Evolutionary conservation across 768 basidiomycete species (phyloP), one percentile per base, ranked within the genome.

Genomic region (Holtermanniella nyarrowii): DNA sequence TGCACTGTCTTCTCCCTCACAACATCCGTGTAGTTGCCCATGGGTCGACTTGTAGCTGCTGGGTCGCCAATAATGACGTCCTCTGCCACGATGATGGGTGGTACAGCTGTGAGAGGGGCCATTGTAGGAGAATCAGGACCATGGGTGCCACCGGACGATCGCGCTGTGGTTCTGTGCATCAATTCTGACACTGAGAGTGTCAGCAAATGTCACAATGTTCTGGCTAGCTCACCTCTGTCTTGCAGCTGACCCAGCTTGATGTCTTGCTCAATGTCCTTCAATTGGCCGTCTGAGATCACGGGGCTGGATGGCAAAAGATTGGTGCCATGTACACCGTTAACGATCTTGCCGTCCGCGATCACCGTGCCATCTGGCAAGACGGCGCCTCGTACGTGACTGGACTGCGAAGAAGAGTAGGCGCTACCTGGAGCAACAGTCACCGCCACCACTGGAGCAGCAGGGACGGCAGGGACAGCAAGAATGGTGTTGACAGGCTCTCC

Each of bases 261-360:
- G 52, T 71, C 70, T 55, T 71, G 68, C 43, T 71, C 64, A 42
- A 53, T 21, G 48, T 71, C 61, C 51, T 64, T 64, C 16, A 7
- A 12, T 18, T 43, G n/a, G 26, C 26, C 18, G 44, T 46, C 0
- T 41, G 12, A 18, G 50, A 42, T 16, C 42, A 45, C 20, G 47
- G 27, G 25, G 48, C 48, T 42, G 50, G 18, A 16, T 31, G 50
- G 22, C 14, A 7, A 37, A 16, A 45, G 14, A 23, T 64, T 62
- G 27, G 60, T 61, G 39, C 61, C 64, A 10, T 58, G 53, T 45
- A 68, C 60, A 44, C 64, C 66, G 59, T 65, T 62, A 18, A 64
- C 58, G 25, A 63, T 59, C 53, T 57, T 61, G 41, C 55, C 65
- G 27, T 52, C 61, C 7, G 56, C 63, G 59, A 65, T 62, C 24